A percentile compares a stretch with the other conserved stretches of the same genome.
Evolutionary conservation across 805 yeast genomes (phyloP).

Genomic region (Metschnikowia similis): DNA sequence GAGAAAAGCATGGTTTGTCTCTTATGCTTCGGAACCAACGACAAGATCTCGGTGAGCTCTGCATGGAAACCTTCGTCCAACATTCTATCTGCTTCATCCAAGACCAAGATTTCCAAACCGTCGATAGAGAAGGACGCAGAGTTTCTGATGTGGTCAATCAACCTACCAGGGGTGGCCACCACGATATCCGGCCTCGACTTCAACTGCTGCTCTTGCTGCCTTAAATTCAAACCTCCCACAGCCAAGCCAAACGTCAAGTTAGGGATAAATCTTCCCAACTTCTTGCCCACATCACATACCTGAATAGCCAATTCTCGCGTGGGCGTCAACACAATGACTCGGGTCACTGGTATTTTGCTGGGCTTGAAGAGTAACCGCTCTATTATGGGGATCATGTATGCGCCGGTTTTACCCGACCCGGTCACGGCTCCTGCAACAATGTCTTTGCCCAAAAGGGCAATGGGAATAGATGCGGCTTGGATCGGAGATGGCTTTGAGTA

Average conservation of each 20-base stretch:
- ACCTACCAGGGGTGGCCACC: conserved; percentile 97
- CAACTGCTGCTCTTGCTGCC: conserved; percentile 93
- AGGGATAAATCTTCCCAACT: conserved; percentile 70
- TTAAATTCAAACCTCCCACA: conserved; percentile 93
- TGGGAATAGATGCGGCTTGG: conserved; percentile 90
- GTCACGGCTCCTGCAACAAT: conserved; percentile 99
- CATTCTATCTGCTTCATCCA: conserved; percentile 99
- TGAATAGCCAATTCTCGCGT: conserved; percentile 98
- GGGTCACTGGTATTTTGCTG: conserved; percentile 75
- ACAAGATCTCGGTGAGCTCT: conserved; percentile 85
- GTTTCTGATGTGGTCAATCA: conserved; percentile 93
- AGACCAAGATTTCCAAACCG: conserved; percentile 82
- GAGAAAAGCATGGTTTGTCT: conserved; percentile 93
- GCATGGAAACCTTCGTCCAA: conserved; percentile 98
- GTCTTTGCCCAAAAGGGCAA: conserved; percentile 90
- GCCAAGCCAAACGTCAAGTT: conserved; percentile 88
- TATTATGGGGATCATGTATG: conserved; percentile 91
- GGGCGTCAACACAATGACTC: conserved; percentile 89
- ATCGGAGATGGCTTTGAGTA: conserved; percentile 90
- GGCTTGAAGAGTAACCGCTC: conserved; percentile 92
- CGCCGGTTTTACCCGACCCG: conserved; percentile 99
- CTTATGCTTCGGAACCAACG: conserved; percentile 74
- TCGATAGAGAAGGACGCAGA: conserved; percentile 91
- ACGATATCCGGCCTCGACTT: conserved; percentile 93
- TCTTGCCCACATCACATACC: conserved; percentile 89